Percentiles rank a stretch among this genome's conserved stretches.
Conservation (phyloP, 306 rosid species). For the Spatholobus suberectus region DNA sequence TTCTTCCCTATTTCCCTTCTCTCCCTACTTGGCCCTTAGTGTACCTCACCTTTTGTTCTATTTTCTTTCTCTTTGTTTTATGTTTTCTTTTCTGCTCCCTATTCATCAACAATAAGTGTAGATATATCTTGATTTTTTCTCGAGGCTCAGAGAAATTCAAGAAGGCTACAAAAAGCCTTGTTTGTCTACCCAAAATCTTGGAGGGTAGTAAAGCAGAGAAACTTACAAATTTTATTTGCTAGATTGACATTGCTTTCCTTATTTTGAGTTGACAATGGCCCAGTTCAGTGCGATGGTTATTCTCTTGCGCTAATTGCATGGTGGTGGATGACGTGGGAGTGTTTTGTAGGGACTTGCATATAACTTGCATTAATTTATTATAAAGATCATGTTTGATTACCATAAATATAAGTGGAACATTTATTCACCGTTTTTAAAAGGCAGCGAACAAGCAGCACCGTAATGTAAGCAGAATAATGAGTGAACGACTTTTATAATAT, state of each 20-base stretch:
- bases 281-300: not conserved
- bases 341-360: not conserved
- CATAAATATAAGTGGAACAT: not conserved
- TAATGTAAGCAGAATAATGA: not conserved
- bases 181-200: constrained; percentile 36
- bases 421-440: not conserved
- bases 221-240: constrained; percentile 22
- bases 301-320: not conserved
- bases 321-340: not conserved
- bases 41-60: not conserved
- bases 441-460: too few species aligned
- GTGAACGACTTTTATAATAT: not conserved
- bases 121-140: constrained; percentile 48
- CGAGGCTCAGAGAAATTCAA: constrained; percentile 53
- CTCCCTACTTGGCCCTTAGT: constrained; percentile 18
- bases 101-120: constrained; percentile 49
- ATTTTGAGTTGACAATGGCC: not conserved
- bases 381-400: too few species aligned
- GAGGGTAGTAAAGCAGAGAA: constrained; percentile 49
- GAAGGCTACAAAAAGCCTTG: constrained; percentile 40
- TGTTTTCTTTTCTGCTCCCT: constrained; percentile 41
- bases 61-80: not conserved
- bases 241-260: constrained; percentile 11
- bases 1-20: not conserved
- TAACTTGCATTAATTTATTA: not conserved